Evolutionary conservation across 176 grass and related monocot genomes (phyloP).

Genomic region (Hyparrhenia diplandra): DNA sequence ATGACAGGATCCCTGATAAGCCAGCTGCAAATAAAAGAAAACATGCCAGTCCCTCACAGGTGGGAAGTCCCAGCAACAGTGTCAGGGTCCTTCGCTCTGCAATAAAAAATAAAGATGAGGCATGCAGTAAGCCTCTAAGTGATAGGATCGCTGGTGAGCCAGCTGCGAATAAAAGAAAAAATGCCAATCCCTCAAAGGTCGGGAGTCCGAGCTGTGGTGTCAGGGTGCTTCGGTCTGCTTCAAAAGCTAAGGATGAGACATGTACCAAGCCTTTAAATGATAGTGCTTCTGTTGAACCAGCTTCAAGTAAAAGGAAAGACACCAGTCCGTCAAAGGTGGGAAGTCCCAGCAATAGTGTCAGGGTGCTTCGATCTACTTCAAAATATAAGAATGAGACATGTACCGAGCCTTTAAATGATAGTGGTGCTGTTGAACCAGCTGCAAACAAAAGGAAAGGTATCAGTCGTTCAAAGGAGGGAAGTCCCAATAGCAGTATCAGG

Average conservation of each 20-base stretch:
- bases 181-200: conserved; percentile 25
- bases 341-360: conserved; percentile 9
- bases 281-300: conserved; percentile 5
- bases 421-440: conserved; percentile 14
- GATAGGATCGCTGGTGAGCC: conserved; percentile 12
- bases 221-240: conserved; percentile 53
- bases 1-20: conserved; percentile 5
- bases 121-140: conserved; percentile 19
- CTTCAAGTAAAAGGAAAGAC: conserved; percentile 23
- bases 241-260: conserved; percentile 39
- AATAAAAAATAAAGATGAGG: conserved; percentile 36
- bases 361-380: conserved; percentile 53
- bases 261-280: conserved; percentile 18
- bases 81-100: conserved; percentile 53
- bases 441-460: conserved; percentile 27
- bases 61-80: background rate
- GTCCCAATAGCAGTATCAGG: conserved; percentile 11
- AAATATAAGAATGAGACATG: conserved; percentile 39
- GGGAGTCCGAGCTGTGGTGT: background rate
- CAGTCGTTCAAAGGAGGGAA: conserved; percentile 26
- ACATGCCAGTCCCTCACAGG: conserved; percentile 33
- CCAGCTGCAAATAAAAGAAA: conserved; percentile 21
- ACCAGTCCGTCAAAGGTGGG: conserved; percentile 36
- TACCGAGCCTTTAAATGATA: conserved; percentile 25
- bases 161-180: conserved; percentile 25